These are phyloP conservation scores for Cicer pinnatifidum DNA, from an alignment of 306 rosid species.

Conservation along the genomic window DNA sequence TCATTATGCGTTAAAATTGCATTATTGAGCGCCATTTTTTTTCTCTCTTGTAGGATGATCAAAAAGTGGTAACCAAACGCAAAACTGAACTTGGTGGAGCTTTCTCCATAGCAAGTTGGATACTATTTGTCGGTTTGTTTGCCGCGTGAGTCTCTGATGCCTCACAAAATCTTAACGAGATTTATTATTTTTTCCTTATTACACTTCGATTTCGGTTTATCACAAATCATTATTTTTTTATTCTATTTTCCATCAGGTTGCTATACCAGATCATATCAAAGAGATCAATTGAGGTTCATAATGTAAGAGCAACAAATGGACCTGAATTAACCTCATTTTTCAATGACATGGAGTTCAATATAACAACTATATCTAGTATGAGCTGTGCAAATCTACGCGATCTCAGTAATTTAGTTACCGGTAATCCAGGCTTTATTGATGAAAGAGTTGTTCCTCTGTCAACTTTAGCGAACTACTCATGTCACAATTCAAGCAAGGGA, in stretches of 20 bases:
- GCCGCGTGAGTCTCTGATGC: constrained; percentile 78
- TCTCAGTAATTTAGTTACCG: constrained; percentile 68
- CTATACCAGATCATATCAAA: constrained; percentile 91
- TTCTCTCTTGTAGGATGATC: constrained; percentile 71
- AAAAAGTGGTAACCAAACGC: constrained; percentile 79
- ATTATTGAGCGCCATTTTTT: constrained; percentile 39
- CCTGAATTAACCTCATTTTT: constrained; percentile 72
- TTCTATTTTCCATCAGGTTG: constrained; percentile 73
- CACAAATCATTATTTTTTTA: constrained; percentile 47
- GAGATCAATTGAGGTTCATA: constrained; percentile 91
- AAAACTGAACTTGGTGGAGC: constrained; percentile 99
- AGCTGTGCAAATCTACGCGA: constrained; percentile 84
- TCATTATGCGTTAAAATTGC: constrained; percentile 21
- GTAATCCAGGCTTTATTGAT: constrained; percentile 84
- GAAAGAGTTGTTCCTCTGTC: constrained; percentile 65
- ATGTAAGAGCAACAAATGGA: constrained; percentile 80
- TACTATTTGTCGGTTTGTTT: constrained; percentile 84
- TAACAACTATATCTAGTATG: constrained; percentile 85
- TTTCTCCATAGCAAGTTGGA: constrained; percentile 97
- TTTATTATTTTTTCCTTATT: constrained; percentile 5
- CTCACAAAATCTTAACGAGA: neutral
- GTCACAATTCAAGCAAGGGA: constrained; percentile 85
- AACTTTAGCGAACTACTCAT: constrained; percentile 64
- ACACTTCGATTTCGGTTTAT: constrained; percentile 27
- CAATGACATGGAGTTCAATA: constrained; percentile 86